Evolutionary conservation across 768 basidiomycete genomes (phyloP).

Genomic region (Agaricus subrufescens): DNA sequence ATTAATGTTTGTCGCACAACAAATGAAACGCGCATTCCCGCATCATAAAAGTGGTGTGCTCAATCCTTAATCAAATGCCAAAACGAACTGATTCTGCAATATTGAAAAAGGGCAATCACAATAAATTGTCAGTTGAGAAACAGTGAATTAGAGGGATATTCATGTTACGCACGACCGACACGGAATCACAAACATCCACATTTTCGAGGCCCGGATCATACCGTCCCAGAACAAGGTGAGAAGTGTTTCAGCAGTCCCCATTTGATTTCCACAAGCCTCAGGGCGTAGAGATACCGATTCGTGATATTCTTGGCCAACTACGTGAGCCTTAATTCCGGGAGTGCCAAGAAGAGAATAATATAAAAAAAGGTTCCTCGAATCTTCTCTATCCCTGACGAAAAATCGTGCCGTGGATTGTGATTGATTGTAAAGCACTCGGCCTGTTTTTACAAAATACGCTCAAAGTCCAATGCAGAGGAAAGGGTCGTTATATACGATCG

Average conservation of each 20-base stretch:
- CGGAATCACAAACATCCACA: slow-evolving; percentile 80
- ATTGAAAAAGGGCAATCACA: not conserved
- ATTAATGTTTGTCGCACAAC: slow-evolving; percentile 80
- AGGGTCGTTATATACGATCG: slow-evolving; percentile 37
- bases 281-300: slow-evolving; percentile 77
- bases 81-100: slow-evolving; percentile 51
- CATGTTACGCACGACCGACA: slow-evolving; percentile 63
- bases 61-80: slow-evolving; percentile 78
- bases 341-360: slow-evolving; percentile 22
- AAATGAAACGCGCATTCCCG: slow-evolving; percentile 84
- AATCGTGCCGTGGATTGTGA: slow-evolving; percentile 69
- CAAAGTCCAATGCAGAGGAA: not conserved
- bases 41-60: slow-evolving; percentile 75
- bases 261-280: slow-evolving; percentile 83
- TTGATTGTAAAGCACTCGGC: slow-evolving; percentile 72
- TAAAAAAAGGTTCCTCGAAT: slow-evolving; percentile 53
- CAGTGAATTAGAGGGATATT: not conserved
- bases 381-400: slow-evolving; percentile 54
- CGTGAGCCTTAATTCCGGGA: not conserved
- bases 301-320: slow-evolving; percentile 60
- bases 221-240: not conserved
- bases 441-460: slow-evolving; percentile 48
- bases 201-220: slow-evolving; percentile 55
- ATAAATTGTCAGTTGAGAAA: not conserved
- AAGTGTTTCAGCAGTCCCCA: slow-evolving; percentile 29